phyloP scores from a whole-genome alignment of 2,329 filamentous ascomycete genomes.

The Lecanosticta acicola region DNA sequence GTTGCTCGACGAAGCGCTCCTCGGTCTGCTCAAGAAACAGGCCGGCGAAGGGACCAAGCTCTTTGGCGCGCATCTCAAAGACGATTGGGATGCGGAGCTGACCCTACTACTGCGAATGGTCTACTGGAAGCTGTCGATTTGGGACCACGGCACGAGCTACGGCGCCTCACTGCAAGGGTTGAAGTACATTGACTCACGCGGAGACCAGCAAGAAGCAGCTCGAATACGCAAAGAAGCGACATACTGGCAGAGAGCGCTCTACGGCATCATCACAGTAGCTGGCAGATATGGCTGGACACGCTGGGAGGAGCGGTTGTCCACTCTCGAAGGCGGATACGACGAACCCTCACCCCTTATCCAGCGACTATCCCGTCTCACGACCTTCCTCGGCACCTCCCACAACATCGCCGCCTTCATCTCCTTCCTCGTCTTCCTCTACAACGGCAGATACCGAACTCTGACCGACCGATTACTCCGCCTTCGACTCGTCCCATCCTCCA shows the following conservation, averaged over 20 bases:
- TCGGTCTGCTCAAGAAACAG: conserved; percentile 78
- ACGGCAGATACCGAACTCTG: conserved; percentile 85
- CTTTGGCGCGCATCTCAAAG: conserved; percentile 69
- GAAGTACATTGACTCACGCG: conserved; percentile 77
- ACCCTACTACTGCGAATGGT: conserved; percentile 67
- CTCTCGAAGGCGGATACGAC: conserved; percentile 69
- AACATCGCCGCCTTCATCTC: conserved; percentile 76
- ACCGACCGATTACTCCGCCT: conserved; percentile 80
- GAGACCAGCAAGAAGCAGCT: conserved; percentile 10
- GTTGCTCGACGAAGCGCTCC: conserved; percentile 84
- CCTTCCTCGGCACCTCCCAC: conserved; percentile 64
- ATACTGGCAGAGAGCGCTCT: conserved; percentile 75
- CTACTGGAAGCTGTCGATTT: conserved; percentile 91
- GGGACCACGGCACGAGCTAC: conserved; percentile 94
- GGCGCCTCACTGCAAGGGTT: conserved; percentile 89
- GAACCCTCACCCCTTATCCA: conserved; percentile 47
- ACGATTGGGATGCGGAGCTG: conserved; percentile 86
- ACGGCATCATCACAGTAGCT: conserved; percentile 79
- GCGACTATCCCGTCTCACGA: conserved; percentile 63
- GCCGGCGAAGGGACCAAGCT: conserved; percentile 85
- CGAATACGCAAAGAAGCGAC: conserved; percentile 59
- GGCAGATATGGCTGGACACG: conserved; percentile 87
- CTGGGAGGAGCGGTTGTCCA: conserved; percentile 81
- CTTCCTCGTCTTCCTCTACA: conserved; percentile 85
- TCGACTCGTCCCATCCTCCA: conserved; percentile 76